A percentile compares a stretch with the other conserved stretches of the same genome.
Conservation (phyloP, 495 filamentous ascomycete species). For the Talaromyces nanjingensis region DNA sequence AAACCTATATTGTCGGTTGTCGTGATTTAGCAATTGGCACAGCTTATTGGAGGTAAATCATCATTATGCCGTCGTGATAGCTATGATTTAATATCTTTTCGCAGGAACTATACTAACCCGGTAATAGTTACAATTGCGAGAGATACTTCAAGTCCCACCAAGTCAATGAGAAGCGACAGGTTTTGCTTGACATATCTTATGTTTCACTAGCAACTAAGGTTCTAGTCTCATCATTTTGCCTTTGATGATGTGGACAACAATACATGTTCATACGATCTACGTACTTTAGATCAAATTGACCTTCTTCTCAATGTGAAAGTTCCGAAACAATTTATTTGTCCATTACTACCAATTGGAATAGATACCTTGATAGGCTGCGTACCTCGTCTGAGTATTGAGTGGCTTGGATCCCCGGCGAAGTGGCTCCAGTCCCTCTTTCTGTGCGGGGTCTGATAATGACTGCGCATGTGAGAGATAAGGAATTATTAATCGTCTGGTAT, state of each 20-base stretch:
- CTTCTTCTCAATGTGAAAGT: neutral
- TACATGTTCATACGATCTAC: neutral
- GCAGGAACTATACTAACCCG: neutral
- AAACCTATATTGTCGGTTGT: slow-evolving; percentile 3
- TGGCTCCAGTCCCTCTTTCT: neutral
- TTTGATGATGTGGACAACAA: neutral
- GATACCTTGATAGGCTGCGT: neutral
- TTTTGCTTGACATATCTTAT: neutral
- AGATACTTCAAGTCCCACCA: slow-evolving; percentile 1
- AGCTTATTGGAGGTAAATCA: too few species aligned
- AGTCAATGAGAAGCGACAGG: neutral
- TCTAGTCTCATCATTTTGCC: neutral
- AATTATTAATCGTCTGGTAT: neutral
- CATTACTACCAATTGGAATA: neutral
- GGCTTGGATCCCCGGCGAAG: neutral
- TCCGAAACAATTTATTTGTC: neutral
- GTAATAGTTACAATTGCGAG: neutral
- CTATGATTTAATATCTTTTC: too few species aligned
- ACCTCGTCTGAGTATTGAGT: neutral
- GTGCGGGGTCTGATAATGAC: neutral
- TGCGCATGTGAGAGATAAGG: neutral
- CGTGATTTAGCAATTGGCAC: neutral
- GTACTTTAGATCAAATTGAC: neutral
- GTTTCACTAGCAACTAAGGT: neutral
- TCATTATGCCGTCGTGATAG: neutral